Conservation (phyloP, 2,329 filamentous ascomycete species). For the Sporothrix humicola region DNA sequence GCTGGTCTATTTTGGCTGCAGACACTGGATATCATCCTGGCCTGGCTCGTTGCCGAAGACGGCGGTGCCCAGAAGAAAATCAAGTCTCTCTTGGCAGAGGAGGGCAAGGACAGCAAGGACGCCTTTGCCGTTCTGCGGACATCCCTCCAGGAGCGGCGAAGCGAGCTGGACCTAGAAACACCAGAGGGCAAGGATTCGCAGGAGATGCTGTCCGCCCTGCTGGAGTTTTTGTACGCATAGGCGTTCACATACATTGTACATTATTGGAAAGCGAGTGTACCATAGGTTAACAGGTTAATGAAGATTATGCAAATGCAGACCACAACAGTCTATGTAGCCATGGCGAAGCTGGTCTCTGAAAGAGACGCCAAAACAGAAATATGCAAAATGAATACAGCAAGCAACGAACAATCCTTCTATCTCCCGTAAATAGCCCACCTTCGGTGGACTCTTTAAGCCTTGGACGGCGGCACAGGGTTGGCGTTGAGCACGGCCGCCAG, state of each 20-base stretch:
- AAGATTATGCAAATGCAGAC: constrained; percentile 9
- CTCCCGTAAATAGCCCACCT: background rate
- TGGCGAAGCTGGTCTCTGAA: background rate
- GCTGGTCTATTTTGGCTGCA: constrained; percentile 85
- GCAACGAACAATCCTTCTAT: background rate
- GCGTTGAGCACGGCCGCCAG: constrained; percentile 85
- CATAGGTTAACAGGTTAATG: background rate
- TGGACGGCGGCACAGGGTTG: constrained; percentile 65
- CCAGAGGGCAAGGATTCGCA: constrained; percentile 63
- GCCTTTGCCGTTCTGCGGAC: constrained; percentile 64
- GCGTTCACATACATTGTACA: background rate
- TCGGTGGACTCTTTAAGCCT: constrained; percentile 29
- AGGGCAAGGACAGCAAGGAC: constrained; percentile 47
- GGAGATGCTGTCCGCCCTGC: constrained; percentile 61
- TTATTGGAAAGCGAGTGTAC: background rate
- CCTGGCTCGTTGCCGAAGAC: constrained; percentile 93
- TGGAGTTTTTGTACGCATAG: constrained; percentile 53
- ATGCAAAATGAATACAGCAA: background rate
- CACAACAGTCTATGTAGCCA: background rate
- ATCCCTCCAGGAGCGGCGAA: constrained; percentile 68
- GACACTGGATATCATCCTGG: constrained; percentile 80
- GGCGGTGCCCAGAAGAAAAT: constrained; percentile 72
- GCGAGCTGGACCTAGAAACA: constrained; percentile 56
- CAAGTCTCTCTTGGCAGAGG: constrained; percentile 56
- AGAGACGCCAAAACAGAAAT: background rate